Percentiles rank a stretch among this genome's conserved stretches.
Evolutionary conservation across 306 rosid genomes (phyloP).

Genomic region (Fagus crenata): DNA sequence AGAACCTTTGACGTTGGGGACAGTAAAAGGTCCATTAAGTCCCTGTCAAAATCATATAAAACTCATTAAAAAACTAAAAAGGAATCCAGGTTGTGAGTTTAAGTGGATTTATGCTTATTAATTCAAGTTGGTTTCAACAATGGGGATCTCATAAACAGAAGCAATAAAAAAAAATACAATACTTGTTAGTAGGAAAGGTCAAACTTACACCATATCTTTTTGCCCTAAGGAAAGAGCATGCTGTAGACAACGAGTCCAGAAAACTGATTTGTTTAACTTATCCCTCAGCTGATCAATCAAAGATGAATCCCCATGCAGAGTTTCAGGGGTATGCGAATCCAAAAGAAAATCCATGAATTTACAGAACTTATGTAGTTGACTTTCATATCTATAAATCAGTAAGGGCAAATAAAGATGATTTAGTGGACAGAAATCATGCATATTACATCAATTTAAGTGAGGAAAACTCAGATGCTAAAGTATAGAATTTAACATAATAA

Average conservation of each 20-base stretch:
- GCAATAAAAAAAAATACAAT: conserved; percentile 13
- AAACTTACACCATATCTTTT: conserved; percentile 81
- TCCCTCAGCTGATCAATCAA: conserved; percentile 61
- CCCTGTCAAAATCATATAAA: conserved; percentile 48
- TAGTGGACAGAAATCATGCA: neutral
- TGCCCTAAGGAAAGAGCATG: conserved; percentile 69
- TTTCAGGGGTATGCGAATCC: conserved; percentile 84
- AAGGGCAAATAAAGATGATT: neutral
- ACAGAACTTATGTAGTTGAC: conserved; percentile 72
- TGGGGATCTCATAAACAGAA: conserved; percentile 4
- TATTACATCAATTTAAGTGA: neutral
- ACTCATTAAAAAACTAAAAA: neutral
- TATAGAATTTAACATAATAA: too few relatives aligned
- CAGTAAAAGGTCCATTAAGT: conserved; percentile 79
- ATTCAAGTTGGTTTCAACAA: neutral
- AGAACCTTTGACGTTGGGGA: conserved; percentile 90
- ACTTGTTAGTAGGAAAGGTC: conserved; percentile 19
- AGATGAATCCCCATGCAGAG: conserved; percentile 48
- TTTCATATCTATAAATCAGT: conserved; percentile 60
- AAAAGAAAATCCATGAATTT: conserved; percentile 79
- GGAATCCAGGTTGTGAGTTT: neutral
- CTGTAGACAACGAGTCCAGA: conserved; percentile 68
- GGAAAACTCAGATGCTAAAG: too few relatives aligned
- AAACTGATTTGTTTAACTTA: conserved; percentile 75
- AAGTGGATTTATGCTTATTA: neutral